These are phyloP conservation scores for Geranium brycei DNA, from an alignment of 345 rosid species.

Conservation along the genomic window DNA sequence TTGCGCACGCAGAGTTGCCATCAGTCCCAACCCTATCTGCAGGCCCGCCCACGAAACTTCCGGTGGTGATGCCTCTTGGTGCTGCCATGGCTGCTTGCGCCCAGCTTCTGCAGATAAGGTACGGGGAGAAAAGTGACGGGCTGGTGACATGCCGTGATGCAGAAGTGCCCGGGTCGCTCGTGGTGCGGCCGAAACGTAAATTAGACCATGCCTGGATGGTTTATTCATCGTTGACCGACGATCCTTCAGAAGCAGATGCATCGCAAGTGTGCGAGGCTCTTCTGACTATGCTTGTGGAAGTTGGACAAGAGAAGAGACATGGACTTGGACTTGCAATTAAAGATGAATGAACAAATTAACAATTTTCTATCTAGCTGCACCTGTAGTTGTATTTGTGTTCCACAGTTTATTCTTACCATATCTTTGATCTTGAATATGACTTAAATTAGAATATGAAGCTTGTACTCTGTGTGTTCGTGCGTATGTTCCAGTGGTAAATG, in stretches of 20 bases:
- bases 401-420: too few relatives aligned
- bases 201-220: conserved; percentile 99
- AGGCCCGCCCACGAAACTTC: conserved; percentile 52
- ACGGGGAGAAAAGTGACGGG: conserved; percentile 85
- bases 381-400: too few relatives aligned
- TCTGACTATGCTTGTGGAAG: conserved; percentile 71
- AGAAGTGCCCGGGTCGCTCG: conserved; percentile 85
- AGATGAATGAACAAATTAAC: too few relatives aligned
- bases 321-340: conserved; percentile 12
- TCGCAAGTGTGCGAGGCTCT: conserved; percentile 88
- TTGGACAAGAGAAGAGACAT: conserved; percentile 37
- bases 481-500: too few relatives aligned
- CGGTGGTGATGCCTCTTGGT: conserved; percentile 77
- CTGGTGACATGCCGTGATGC: conserved; percentile 82
- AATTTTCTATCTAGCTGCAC: too few relatives aligned
- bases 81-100: conserved; percentile 99
- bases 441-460: too few relatives aligned
- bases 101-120: conserved; percentile 65
- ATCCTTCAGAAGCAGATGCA: conserved; percentile 56
- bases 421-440: too few relatives aligned
- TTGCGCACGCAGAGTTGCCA: conserved; percentile 86
- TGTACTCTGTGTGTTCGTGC: too few relatives aligned
- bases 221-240: conserved; percentile 68
- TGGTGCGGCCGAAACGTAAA: conserved; percentile 68
- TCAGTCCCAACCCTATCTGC: conserved; percentile 17